Evolutionary conservation across 306 rosid genomes (phyloP).

Genomic region (Dryas drummondii): DNA sequence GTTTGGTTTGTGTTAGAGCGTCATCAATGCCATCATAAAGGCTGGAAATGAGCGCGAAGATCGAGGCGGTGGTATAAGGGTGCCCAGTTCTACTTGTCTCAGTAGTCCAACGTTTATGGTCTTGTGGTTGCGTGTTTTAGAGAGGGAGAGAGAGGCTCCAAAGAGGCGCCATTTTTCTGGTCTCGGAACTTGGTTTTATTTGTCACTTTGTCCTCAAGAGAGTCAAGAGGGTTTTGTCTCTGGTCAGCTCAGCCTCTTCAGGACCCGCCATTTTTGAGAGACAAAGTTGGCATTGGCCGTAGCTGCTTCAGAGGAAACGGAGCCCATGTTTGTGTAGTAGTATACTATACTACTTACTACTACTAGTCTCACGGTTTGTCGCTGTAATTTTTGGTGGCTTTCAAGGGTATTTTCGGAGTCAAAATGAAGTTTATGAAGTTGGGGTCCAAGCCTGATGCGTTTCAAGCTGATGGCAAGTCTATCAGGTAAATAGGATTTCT

Average conservation of each 20-base stretch:
- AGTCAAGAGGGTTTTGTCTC: neutral
- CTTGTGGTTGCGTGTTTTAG: constrained; percentile 28
- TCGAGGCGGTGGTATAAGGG: constrained; percentile 27
- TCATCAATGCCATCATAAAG: constrained; percentile 45
- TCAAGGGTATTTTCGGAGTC: constrained; percentile 3
- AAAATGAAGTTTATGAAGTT: constrained; percentile 97
- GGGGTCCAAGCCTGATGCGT: constrained; percentile 89
- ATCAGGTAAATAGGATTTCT: constrained; percentile 43
- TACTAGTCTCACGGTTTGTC: constrained; percentile 11
- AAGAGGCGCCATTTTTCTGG: constrained; percentile 35
- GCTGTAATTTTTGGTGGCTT: neutral
- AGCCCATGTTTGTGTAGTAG: constrained; percentile 18
- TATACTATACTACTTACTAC: neutral
- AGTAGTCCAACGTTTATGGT: constrained; percentile 27
- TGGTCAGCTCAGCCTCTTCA: neutral
- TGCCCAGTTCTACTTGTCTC: constrained; percentile 11
- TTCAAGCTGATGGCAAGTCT: constrained; percentile 77
- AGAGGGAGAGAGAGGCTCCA: constrained; percentile 18
- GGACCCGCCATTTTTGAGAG: constrained; percentile 14
- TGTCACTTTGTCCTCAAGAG: neutral
- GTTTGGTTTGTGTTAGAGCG: constrained; percentile 23
- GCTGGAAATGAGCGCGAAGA: constrained; percentile 32
- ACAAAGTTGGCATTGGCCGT: constrained; percentile 11
- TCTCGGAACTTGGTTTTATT: constrained; percentile 18
- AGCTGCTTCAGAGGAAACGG: constrained; percentile 18